A percentile compares a stretch with the other conserved stretches of the same genome.
phyloP scores from a whole-genome alignment of 225 moss, liverwort and hornwort species.

The Takakia lepidozioides region DNA sequence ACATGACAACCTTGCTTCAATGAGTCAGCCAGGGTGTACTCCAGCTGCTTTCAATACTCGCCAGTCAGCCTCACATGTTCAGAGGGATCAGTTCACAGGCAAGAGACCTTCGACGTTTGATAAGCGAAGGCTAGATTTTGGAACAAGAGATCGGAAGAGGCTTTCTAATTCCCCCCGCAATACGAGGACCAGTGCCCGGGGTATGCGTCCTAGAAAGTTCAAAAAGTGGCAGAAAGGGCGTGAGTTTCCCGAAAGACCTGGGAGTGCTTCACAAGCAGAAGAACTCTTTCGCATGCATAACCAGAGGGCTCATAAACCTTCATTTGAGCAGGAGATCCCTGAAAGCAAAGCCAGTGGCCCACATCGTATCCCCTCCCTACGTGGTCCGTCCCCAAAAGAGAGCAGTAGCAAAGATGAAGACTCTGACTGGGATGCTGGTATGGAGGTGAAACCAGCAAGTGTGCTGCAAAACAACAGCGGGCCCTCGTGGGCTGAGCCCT shows the following conservation, averaged over 20 bases:
- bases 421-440: conserved; percentile 11
- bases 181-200: background rate
- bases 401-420: conserved; percentile 6
- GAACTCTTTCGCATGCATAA: conserved; percentile 18
- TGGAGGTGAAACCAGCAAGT: conserved; percentile 3
- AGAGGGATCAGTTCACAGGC: background rate
- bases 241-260: conserved; percentile 2
- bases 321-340: background rate
- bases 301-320: conserved; percentile 7
- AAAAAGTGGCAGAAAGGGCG: conserved; percentile 7
- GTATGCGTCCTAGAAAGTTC: conserved; percentile 4
- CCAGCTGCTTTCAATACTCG: background rate
- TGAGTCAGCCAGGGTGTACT: background rate
- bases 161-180: conserved; percentile 1
- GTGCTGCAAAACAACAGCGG: too few relatives aligned
- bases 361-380: background rate
- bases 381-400: conserved; percentile 3
- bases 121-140: conserved; percentile 3
- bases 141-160: conserved; percentile 6
- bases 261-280: conserved; percentile 14
- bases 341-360: background rate
- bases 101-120: conserved; percentile 4
- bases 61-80: background rate
- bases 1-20: conserved; percentile 3
- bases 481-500: too few relatives aligned